Evolutionary conservation across 306 rosid species (phyloP).

Genomic region (Glycine latifolia): DNA sequence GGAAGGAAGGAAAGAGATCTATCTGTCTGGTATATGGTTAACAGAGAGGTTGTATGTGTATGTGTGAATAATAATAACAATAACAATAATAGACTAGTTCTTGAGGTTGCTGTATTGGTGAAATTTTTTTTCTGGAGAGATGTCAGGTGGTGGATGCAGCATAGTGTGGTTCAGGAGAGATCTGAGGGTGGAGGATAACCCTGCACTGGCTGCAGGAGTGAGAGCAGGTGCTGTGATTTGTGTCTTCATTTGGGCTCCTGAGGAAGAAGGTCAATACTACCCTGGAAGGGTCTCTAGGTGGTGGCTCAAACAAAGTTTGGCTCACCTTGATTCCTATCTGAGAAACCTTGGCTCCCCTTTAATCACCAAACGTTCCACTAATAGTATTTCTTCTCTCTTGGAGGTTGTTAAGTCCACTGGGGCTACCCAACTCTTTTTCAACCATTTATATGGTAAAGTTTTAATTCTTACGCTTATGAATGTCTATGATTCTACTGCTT

Average conservation of each 20-base stretch:
- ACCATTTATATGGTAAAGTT: conserved; percentile 93
- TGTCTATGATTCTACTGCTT: conserved; percentile 1
- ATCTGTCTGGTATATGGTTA: conserved; percentile 45
- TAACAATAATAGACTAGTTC: too few relatives aligned
- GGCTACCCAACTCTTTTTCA: conserved; percentile 90
- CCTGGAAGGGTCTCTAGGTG: conserved; percentile 97
- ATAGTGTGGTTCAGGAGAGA: conserved; percentile 99
- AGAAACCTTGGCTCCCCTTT: conserved; percentile 82
- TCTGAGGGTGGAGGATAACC: conserved; percentile 96
- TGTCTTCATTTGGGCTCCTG: conserved; percentile 98
- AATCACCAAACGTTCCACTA: conserved; percentile 78
- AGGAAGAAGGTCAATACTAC: conserved; percentile 87
- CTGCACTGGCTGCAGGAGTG: conserved; percentile 91
- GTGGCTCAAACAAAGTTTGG: conserved; percentile 96
- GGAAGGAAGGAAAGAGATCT: conserved; percentile 24
- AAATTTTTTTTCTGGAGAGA: conserved; percentile 44
- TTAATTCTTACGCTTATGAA: not conserved
- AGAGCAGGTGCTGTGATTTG: conserved; percentile 89
- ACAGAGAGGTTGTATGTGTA: conserved; percentile 28
- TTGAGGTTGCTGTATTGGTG: conserved; percentile 33
- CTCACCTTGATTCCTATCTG: conserved; percentile 85
- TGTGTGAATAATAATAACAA: conserved; percentile 6
- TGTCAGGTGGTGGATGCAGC: conserved; percentile 95
- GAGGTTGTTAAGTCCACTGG: conserved; percentile 84
- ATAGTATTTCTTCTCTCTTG: conserved; percentile 83